Conservation (phyloP, 1,284 basidiomycete species). For the Malassezia furfur region DNA sequence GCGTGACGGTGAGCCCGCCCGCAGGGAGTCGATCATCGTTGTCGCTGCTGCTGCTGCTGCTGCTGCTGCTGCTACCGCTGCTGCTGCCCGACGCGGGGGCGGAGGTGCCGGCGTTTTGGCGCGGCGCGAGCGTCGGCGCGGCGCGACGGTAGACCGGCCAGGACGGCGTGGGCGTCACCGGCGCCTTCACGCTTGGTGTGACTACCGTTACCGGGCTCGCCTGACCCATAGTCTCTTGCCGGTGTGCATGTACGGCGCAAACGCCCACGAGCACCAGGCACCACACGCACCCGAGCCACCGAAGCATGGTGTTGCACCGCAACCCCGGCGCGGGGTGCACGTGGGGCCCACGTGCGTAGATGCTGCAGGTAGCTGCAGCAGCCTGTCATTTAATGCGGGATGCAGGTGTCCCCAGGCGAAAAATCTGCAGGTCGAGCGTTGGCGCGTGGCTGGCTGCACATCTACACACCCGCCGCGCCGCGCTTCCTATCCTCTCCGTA, state of each 20-base stretch:
- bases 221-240: no score
- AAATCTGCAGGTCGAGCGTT: neutral
- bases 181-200: no score
- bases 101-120: neutral
- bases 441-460: neutral
- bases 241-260: neutral
- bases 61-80: neutral
- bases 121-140: neutral
- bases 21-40: constrained; percentile 9
- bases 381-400: neutral
- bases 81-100: neutral
- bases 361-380: constrained; percentile 2
- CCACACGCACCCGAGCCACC: neutral
- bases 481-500: neutral
- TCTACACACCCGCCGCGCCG: neutral
- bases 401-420: neutral
- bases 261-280: neutral
- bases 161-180: no score
- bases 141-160: neutral
- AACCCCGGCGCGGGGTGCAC: neutral
- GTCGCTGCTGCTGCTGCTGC: neutral
- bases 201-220: no score
- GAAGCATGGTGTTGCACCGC: neutral
- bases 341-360: constrained; percentile 1
- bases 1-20: constrained; percentile 42